A percentile compares a stretch with the other conserved stretches of the same genome.
Evolutionary conservation across 169 alveolate species (phyloP).

Genomic region (Babesia sp.): DNA sequence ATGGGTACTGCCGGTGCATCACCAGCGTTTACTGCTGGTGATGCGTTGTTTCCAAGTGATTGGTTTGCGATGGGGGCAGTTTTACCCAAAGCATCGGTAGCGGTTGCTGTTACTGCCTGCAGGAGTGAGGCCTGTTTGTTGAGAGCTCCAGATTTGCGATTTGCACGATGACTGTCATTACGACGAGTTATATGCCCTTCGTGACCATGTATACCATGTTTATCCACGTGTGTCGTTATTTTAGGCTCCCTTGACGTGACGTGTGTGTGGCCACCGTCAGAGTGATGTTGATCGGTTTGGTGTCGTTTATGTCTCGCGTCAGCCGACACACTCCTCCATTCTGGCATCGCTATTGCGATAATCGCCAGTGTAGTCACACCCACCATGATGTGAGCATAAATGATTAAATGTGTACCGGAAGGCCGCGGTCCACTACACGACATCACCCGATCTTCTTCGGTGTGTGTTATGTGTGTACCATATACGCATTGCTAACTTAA

Average conservation of each 20-base stretch:
- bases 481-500: not conserved
- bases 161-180: not conserved
- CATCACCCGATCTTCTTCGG: constrained; percentile 21
- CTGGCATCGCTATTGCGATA: not conserved
- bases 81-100: not conserved
- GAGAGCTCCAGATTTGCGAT: constrained; percentile 4
- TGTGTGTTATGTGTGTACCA: constrained; percentile 10
- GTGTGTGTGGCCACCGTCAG: constrained; percentile 20
- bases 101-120: not conserved
- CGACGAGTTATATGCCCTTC: not conserved
- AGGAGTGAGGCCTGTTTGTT: not conserved
- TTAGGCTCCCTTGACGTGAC: not conserved
- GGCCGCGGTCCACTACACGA: constrained; percentile 17
- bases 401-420: constrained; percentile 12
- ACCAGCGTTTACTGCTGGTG: not conserved
- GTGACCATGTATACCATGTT: not conserved
- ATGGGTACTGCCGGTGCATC: not conserved
- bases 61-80: no score
- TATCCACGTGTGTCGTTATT: not conserved
- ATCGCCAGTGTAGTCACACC: not conserved
- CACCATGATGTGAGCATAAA: not conserved
- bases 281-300: not conserved
- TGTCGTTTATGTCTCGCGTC: constrained; percentile 5
- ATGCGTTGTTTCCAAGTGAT: not conserved
- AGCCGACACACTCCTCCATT: not conserved